Conservation (phyloP, 2,329 filamentous ascomycete genomes). For the Venturia aucupariae region DNA sequence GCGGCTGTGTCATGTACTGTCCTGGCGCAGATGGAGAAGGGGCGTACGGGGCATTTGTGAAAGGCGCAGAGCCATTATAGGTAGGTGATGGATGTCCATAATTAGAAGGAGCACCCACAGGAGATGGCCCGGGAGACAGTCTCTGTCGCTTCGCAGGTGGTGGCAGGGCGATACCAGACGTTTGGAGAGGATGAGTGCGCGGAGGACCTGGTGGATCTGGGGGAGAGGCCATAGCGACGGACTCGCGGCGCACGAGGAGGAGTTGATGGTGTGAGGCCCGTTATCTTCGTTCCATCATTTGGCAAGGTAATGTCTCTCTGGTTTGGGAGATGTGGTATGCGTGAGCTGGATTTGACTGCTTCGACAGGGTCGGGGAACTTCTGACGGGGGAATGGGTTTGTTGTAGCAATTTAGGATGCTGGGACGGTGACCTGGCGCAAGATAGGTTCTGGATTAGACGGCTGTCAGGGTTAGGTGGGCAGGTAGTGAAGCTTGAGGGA, state of each 20-base stretch:
- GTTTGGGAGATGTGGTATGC: background rate
- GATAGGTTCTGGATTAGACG: background rate
- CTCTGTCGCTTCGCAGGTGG: slow-evolving; percentile 12
- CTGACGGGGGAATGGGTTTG: too few relatives aligned
- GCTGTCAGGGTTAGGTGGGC: background rate
- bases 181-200: background rate
- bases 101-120: slow-evolving; percentile 1
- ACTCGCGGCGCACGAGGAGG: background rate
- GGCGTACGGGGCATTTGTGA: slow-evolving; percentile 16
- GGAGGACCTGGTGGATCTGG: background rate
- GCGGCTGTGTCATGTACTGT: slow-evolving; percentile 10
- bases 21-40: slow-evolving; percentile 4
- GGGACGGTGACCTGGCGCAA: background rate
- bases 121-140: slow-evolving; percentile 12
- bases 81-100: slow-evolving; percentile 13
- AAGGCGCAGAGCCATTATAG: slow-evolving; percentile 18
- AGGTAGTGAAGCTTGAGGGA: background rate
- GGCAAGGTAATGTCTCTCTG: background rate
- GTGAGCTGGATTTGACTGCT: background rate
- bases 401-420: background rate
- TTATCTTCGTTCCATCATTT: slow-evolving; percentile 1
- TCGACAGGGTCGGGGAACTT: background rate
- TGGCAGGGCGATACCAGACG: slow-evolving; percentile 7
- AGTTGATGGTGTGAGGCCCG: background rate
- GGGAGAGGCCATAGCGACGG: background rate